These are phyloP conservation scores for Striga hermonthica DNA, from an alignment of 305 asterid species.

Conservation along the genomic window DNA sequence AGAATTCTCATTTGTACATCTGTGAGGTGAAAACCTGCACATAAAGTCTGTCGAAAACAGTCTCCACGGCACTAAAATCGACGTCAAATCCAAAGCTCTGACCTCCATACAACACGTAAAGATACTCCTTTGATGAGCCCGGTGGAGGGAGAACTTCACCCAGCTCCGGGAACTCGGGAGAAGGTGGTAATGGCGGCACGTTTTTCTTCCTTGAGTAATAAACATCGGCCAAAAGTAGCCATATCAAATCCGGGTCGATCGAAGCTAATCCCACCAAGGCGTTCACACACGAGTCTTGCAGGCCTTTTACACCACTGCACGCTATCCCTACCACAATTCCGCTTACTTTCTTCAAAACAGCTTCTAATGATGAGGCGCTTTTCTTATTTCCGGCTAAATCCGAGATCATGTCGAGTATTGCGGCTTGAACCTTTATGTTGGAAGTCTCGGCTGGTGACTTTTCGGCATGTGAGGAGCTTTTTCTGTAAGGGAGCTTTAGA, in stretches of 20 bases:
- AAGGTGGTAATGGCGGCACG: slow-evolving; percentile 49
- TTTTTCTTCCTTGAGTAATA: slow-evolving; percentile 61
- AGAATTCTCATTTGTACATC: slow-evolving; percentile 31
- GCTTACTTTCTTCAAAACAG: slow-evolving; percentile 66
- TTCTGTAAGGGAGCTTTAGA: slow-evolving; percentile 74
- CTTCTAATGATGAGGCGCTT: slow-evolving; percentile 66
- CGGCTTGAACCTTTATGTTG: slow-evolving; percentile 68
- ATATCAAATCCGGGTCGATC: slow-evolving; percentile 78
- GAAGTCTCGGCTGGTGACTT: slow-evolving; percentile 65
- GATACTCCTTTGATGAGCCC: slow-evolving; percentile 51
- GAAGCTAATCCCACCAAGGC: slow-evolving; percentile 74
- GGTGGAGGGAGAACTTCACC: slow-evolving; percentile 61
- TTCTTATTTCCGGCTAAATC: slow-evolving; percentile 51
- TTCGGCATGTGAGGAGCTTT: slow-evolving; percentile 41
- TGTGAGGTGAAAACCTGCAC: slow-evolving; percentile 39
- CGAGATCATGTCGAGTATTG: slow-evolving; percentile 69
- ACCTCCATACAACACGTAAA: slow-evolving; percentile 72
- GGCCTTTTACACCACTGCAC: slow-evolving; percentile 76
- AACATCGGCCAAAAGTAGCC: slow-evolving; percentile 91
- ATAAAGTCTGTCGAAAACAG: slow-evolving; percentile 46
- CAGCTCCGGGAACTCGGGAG: slow-evolving; percentile 53
- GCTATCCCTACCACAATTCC: slow-evolving; percentile 78
- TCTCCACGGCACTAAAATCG: slow-evolving; percentile 60
- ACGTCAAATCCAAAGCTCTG: slow-evolving; percentile 80
- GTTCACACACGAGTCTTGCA: slow-evolving; percentile 60